Percentiles rank a stretch among this genome's conserved stretches.
Conservation (phyloP, 352 stramenopile genomes). For the Globisporangium echinulatum region DNA sequence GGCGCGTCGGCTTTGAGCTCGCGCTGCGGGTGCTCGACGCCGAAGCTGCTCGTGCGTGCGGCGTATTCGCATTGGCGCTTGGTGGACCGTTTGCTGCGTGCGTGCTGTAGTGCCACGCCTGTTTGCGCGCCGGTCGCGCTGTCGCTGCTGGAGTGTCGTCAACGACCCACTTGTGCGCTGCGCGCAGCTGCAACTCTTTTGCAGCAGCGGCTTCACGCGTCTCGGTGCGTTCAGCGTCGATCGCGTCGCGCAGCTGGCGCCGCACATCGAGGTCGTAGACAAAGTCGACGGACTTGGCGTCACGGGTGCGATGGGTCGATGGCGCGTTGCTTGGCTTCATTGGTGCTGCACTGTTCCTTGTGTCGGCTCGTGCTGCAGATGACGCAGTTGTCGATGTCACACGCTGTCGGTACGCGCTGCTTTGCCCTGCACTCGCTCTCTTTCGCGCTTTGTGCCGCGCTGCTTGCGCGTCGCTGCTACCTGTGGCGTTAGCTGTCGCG, state of each 20-base stretch:
- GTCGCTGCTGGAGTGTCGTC: not conserved
- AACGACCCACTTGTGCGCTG: constrained; percentile 38
- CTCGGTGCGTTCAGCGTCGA: constrained; percentile 42
- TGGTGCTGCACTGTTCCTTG: not conserved
- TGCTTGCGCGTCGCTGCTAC: constrained; percentile 5
- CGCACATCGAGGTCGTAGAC: constrained; percentile 62
- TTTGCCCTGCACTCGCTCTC: constrained; percentile 6
- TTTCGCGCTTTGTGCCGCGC: constrained; percentile 14
- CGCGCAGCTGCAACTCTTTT: constrained; percentile 36
- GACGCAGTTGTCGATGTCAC: constrained; percentile 11
- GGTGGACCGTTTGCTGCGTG: not conserved
- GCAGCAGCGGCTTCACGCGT: constrained; percentile 19
- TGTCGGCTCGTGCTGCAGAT: constrained; percentile 6
- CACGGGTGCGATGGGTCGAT: not conserved
- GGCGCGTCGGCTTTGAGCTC: constrained; percentile 1
- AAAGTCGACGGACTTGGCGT: constrained; percentile 41
- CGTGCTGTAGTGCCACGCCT: constrained; percentile 14
- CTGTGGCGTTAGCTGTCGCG: not conserved
- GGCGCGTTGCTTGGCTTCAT: not conserved
- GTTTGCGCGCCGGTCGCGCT: constrained; percentile 10
- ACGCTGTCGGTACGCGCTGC: constrained; percentile 27
- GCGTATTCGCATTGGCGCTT: not conserved
- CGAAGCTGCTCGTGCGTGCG: not conserved
- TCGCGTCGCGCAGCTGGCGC: constrained; percentile 41
- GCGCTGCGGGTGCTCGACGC: constrained; percentile 6